These are phyloP conservation scores for Boletus reticuloceps DNA, from an alignment of 768 basidiomycete species.

Conservation along the genomic window DNA sequence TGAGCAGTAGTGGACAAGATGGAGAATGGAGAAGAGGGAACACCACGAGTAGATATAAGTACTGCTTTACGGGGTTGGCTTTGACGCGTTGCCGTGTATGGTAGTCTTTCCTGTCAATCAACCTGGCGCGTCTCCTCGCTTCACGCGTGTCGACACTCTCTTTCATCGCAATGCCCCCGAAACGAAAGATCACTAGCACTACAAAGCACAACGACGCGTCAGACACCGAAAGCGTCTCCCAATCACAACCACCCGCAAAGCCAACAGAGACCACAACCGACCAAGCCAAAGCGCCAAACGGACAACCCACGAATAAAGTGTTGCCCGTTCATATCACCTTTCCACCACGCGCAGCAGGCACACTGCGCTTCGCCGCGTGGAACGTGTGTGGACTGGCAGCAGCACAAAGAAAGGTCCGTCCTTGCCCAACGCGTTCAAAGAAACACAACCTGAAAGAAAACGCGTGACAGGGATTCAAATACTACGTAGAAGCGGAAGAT, in stretches of 20 bases:
- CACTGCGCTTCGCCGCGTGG: conserved; percentile 65
- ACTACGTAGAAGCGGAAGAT: conserved; percentile 83
- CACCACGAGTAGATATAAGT: too few species aligned
- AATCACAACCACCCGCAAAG: conserved; percentile 22
- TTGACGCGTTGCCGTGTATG: too few species aligned
- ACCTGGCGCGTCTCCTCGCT: neutral
- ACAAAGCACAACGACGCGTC: conserved; percentile 36
- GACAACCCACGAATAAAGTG: conserved; percentile 72
- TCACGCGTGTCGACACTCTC: neutral
- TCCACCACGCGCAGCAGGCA: conserved; percentile 45
- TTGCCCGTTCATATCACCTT: conserved; percentile 63
- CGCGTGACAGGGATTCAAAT: conserved; percentile 65
- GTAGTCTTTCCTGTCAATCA: too few species aligned
- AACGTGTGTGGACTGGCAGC: conserved; percentile 79
- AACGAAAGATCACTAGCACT: conserved; percentile 21
- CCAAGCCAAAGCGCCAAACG: conserved; percentile 33
- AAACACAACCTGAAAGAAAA: neutral
- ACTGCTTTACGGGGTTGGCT: too few species aligned
- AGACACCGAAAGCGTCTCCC: conserved; percentile 26
- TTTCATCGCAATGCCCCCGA: conserved; percentile 27
- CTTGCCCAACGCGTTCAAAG: neutral
- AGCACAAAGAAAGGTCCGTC: conserved; percentile 70
- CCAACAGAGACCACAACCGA: conserved; percentile 18
- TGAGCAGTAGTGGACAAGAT: conserved; percentile 6
- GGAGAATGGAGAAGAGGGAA: too few species aligned